A percentile compares a stretch with the other conserved stretches of the same genome.
Evolutionary conservation across 176 grass and related monocot genomes (phyloP).

Genomic region (Otatea glauca): DNA sequence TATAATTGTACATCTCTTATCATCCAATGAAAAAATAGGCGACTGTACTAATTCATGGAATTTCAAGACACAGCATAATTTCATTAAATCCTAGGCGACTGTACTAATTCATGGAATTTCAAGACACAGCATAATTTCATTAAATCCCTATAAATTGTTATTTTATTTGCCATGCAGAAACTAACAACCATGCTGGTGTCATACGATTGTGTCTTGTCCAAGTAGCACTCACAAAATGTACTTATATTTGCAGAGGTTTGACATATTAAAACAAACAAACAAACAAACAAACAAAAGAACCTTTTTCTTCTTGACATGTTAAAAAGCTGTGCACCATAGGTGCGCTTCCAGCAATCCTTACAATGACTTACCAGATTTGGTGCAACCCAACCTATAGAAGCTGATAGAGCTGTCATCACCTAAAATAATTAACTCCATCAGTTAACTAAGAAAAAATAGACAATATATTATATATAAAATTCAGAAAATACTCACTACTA

Average conservation of each 20-base stretch:
- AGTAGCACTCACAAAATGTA: background rate
- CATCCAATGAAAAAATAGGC: background rate
- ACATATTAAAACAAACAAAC: background rate
- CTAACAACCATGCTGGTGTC: background rate
- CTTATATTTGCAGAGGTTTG: background rate
- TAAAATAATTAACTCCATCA: slow-evolving; percentile 48
- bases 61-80: background rate
- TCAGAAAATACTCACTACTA: slow-evolving; percentile 64
- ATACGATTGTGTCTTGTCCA: background rate
- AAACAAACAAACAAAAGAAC: background rate
- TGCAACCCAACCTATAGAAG: slow-evolving; percentile 83
- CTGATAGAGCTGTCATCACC: slow-evolving; percentile 94
- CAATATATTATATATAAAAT: slow-evolving; percentile 10
- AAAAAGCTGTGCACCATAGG: background rate
- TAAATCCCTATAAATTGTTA: background rate
- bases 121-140: background rate
- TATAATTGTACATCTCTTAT: background rate
- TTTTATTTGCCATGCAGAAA: background rate
- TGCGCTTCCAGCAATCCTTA: background rate
- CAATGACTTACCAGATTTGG: slow-evolving; percentile 86
- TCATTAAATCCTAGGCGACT: background rate
- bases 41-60: background rate
- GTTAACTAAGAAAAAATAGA: background rate
- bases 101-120: background rate
- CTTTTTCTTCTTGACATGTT: background rate